Conservation (phyloP, 148 eudicot genomes). For the Diospyros kaki region DNA sequence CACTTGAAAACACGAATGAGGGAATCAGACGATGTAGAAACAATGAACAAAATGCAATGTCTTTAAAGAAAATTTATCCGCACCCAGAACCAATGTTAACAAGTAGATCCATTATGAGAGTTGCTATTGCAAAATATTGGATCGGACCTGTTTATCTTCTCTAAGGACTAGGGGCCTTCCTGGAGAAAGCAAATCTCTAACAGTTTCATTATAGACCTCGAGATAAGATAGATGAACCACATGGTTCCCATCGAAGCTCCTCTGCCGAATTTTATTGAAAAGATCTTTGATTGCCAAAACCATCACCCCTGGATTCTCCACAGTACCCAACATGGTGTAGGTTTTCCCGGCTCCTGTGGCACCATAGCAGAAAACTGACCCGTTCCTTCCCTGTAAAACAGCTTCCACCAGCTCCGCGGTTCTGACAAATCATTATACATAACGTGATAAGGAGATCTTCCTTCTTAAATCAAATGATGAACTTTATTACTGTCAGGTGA, state of each 20-base stretch:
- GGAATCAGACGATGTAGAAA: not conserved
- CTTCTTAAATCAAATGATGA: not conserved
- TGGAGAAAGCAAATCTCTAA: slow-evolving; percentile 83
- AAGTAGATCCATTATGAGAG: not conserved
- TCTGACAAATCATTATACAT: slow-evolving; percentile 35
- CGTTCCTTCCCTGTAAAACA: slow-evolving; percentile 81
- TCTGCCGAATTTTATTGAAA: slow-evolving; percentile 69
- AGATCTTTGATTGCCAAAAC: slow-evolving; percentile 85
- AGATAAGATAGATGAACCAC: slow-evolving; percentile 79
- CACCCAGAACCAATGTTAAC: not conserved
- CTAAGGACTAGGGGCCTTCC: slow-evolving; percentile 83
- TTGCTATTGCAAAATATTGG: not conserved
- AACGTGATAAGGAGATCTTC: not conserved
- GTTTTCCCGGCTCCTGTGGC: slow-evolving; percentile 96
- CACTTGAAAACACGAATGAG: not conserved
- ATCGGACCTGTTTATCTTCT: slow-evolving; percentile 83
- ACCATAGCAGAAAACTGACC: slow-evolving; percentile 86
- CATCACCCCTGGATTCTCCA: slow-evolving; percentile 87
- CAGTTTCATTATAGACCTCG: slow-evolving; percentile 93
- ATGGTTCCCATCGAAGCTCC: slow-evolving; percentile 79
- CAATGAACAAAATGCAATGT: no score
- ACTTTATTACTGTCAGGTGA: no score
- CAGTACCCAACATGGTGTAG: slow-evolving; percentile 80
- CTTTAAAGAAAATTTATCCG: not conserved
- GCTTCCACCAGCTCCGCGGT: slow-evolving; percentile 84